Conservation (phyloP, 2,329 filamentous ascomycete genomes). For the Curvularia sp. region DNA sequence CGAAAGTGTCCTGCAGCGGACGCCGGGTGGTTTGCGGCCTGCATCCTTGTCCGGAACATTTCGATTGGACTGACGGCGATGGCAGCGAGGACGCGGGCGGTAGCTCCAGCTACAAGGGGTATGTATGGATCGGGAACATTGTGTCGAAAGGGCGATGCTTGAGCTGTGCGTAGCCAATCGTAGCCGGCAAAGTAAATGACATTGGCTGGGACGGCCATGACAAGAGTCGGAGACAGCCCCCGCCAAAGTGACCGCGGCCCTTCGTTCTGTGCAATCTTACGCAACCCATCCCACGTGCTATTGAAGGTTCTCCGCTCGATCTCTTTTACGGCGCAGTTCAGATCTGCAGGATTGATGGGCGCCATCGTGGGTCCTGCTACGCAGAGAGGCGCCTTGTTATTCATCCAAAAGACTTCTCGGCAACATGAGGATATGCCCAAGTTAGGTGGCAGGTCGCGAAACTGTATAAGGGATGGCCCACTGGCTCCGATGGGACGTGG, state of each 20-base stretch:
- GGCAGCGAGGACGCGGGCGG: slow-evolving; percentile 80
- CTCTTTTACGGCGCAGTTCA: slow-evolving; percentile 84
- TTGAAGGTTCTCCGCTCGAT: slow-evolving; percentile 82
- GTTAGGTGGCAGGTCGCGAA: slow-evolving; percentile 77
- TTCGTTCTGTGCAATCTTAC: slow-evolving; percentile 95
- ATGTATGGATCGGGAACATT: slow-evolving; percentile 68
- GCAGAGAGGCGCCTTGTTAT: slow-evolving; percentile 82
- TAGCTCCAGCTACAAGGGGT: slow-evolving; percentile 79
- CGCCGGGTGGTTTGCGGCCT: slow-evolving; percentile 66
- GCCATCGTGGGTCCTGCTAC: slow-evolving; percentile 68
- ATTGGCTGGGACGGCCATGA: slow-evolving; percentile 94
- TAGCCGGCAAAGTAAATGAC: slow-evolving; percentile 99
- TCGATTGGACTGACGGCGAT: slow-evolving; percentile 88
- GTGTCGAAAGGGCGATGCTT: slow-evolving; percentile 72
- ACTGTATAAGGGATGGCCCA: slow-evolving; percentile 49
- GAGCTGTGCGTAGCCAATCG: slow-evolving; percentile 85
- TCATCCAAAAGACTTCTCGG: slow-evolving; percentile 95
- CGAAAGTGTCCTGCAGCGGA: slow-evolving; percentile 71
- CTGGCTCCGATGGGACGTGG: slow-evolving; percentile 53
- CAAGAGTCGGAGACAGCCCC: slow-evolving; percentile 88
- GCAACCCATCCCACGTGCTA: slow-evolving; percentile 88
- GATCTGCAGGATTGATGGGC: slow-evolving; percentile 53
- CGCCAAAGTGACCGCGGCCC: slow-evolving; percentile 87
- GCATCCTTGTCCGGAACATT: slow-evolving; percentile 90
- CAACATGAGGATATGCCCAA: slow-evolving; percentile 94